A percentile compares a stretch with the other conserved stretches of the same genome.
phyloP scores from a whole-genome alignment of 2,329 filamentous ascomycete species.

The Nemania sp. region DNA sequence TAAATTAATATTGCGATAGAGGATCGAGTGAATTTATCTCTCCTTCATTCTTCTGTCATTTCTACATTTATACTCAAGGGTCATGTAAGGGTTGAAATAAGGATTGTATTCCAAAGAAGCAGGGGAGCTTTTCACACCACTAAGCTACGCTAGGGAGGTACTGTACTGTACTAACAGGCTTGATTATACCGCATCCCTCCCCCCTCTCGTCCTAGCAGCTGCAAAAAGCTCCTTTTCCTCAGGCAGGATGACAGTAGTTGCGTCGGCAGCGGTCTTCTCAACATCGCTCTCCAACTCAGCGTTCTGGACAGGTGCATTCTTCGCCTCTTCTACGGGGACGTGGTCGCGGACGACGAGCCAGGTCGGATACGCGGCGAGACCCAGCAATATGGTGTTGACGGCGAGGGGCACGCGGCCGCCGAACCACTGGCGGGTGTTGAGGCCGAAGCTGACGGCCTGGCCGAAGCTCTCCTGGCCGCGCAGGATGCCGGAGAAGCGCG shows the following conservation, averaged over 20 bases:
- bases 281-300: conserved; percentile 22
- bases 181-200: background rate
- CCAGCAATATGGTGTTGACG: conserved; percentile 45
- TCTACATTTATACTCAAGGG: too few species aligned
- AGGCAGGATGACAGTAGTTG: conserved; percentile 10
- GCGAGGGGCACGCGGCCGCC: conserved; percentile 45
- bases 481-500: conserved; percentile 45
- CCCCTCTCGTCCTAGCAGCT: conserved; percentile 14
- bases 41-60: too few species aligned
- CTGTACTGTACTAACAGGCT: too few species aligned
- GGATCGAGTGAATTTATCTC: too few species aligned
- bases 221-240: conserved; percentile 28
- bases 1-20: too few species aligned
- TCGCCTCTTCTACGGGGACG: conserved; percentile 31
- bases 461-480: conserved; percentile 47
- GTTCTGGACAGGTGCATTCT: background rate
- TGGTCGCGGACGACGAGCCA: conserved; percentile 41
- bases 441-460: conserved; percentile 45
- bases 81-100: too few species aligned
- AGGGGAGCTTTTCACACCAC: too few species aligned
- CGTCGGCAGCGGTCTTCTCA: conserved; percentile 27
- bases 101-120: too few species aligned
- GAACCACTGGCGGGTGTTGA: conserved; percentile 45
- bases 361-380: conserved; percentile 39
- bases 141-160: too few species aligned